phyloP scores from a whole-genome alignment of 805 yeast species.

The Candida ovalis region DNA sequence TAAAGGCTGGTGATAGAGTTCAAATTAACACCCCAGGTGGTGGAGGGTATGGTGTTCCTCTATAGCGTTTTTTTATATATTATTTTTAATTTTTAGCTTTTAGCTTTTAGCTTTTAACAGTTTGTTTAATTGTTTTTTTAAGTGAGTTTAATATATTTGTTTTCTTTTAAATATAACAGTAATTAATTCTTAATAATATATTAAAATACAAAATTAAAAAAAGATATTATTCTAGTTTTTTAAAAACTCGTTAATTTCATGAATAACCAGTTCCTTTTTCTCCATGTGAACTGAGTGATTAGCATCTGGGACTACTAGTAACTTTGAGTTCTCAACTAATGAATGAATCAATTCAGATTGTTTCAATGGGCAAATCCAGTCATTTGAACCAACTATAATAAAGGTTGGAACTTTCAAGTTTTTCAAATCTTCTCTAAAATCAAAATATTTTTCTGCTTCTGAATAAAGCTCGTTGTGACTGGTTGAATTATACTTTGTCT shows the following conservation, averaged over 20 bases:
- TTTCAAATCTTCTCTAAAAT: constrained; percentile 14
- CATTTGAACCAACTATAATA: constrained; percentile 20
- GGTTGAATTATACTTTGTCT: constrained; percentile 17
- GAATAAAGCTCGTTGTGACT: constrained; percentile 24
- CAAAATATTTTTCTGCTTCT: constrained; percentile 22
- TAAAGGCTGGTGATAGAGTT: constrained; percentile 29
- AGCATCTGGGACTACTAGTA: constrained; percentile 15
- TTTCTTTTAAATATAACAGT: no score
- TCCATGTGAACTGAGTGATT: constrained; percentile 24
- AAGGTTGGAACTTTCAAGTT: constrained; percentile 15
- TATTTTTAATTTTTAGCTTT: neutral
- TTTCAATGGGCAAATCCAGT: constrained; percentile 24
- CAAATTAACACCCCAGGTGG: constrained; percentile 35
- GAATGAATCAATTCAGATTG: constrained; percentile 14
- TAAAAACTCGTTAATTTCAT: constrained; percentile 6
- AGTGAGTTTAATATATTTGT: no score
- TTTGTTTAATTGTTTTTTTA: no score
- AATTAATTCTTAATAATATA: no score
- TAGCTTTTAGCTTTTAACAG: neutral
- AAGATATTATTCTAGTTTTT: neutral
- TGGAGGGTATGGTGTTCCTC: constrained; percentile 33
- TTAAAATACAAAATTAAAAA: no score
- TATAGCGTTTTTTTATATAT: neutral
- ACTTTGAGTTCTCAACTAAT: constrained; percentile 14
- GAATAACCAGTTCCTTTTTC: constrained; percentile 11